Percentiles rank a stretch among this genome's conserved stretches.
Evolutionary conservation across 1,284 basidiomycete genomes (phyloP).

Genomic region (Sporisorium reilianum): DNA sequence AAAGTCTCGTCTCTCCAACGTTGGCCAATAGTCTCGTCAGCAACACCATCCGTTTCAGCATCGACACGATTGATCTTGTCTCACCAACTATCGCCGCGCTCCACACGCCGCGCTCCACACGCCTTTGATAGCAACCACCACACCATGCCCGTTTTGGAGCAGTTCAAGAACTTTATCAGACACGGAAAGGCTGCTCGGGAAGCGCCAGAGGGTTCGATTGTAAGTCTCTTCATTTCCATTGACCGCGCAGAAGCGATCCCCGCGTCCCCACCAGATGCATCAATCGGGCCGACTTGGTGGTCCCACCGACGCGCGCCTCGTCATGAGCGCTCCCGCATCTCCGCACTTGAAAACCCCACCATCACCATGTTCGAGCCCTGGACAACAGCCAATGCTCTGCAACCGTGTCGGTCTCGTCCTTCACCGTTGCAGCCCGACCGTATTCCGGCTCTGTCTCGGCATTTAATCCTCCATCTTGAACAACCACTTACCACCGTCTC

Average conservation of each 20-base stretch:
- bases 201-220: constrained; percentile 28
- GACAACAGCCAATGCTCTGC: background rate
- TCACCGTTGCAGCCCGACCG: background rate
- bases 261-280: constrained; percentile 4
- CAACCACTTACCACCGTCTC: background rate
- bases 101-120: too few relatives aligned
- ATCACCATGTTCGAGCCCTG: background rate
- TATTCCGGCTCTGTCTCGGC: too few relatives aligned
- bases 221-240: constrained; percentile 31
- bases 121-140: constrained; percentile 5
- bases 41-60: too few relatives aligned
- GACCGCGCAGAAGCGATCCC: background rate
- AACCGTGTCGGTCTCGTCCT: background rate
- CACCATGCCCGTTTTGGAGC: constrained; percentile 57
- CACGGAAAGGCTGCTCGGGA: constrained; percentile 61
- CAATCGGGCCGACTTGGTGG: background rate
- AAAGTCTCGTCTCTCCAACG: too few relatives aligned
- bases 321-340: background rate
- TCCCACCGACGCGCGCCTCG: constrained; percentile 2
- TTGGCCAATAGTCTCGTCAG: background rate
- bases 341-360: background rate
- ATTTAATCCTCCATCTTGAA: background rate
- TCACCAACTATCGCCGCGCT: background rate
- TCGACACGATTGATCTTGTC: background rate
- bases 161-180: constrained; percentile 64